phyloP scores from a whole-genome alignment of 2,329 filamentous ascomycete genomes.

The Westerdykella aurantiaca region DNA sequence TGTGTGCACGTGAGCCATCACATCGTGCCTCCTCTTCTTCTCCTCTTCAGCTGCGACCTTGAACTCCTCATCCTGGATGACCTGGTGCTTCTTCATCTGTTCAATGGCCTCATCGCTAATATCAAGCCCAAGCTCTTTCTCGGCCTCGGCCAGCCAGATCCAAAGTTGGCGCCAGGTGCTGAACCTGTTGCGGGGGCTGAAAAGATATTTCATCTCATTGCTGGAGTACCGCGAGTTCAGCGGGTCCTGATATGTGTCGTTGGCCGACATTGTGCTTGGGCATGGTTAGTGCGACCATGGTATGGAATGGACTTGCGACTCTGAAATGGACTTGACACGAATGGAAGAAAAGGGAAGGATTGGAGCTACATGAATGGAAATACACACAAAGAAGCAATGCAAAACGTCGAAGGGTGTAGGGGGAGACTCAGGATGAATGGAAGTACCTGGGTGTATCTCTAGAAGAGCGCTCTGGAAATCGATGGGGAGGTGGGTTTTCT shows the following conservation, averaged over 20 bases:
- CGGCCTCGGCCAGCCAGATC: slow-evolving; percentile 74
- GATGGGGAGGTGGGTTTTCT: no score
- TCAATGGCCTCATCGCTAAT: slow-evolving; percentile 61
- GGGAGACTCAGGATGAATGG: no score
- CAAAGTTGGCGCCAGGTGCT: slow-evolving; percentile 81
- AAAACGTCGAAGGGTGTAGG: no score
- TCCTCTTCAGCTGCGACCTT: slow-evolving; percentile 45
- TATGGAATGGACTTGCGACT: neutral
- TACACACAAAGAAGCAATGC: no score
- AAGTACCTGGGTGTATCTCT: no score
- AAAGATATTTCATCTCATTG: slow-evolving; percentile 56
- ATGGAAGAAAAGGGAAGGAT: no score
- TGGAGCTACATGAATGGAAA: no score
- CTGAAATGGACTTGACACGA: neutral
- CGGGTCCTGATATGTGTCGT: slow-evolving; percentile 22
- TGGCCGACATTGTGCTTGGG: neutral
- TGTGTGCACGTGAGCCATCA: slow-evolving; percentile 64
- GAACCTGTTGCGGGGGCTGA: slow-evolving; percentile 68
- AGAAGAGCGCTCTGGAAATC: no score
- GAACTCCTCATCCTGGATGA: slow-evolving; percentile 46
- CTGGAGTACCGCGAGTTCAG: slow-evolving; percentile 58
- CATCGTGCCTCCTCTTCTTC: slow-evolving; percentile 57
- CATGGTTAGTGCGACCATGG: neutral
- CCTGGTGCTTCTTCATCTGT: slow-evolving; percentile 43
- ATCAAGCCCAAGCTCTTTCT: slow-evolving; percentile 72